A percentile compares a stretch with the other conserved stretches of the same genome.
phyloP scores from a whole-genome alignment of 257 asterid species.

The Mitragyna speciosa region DNA sequence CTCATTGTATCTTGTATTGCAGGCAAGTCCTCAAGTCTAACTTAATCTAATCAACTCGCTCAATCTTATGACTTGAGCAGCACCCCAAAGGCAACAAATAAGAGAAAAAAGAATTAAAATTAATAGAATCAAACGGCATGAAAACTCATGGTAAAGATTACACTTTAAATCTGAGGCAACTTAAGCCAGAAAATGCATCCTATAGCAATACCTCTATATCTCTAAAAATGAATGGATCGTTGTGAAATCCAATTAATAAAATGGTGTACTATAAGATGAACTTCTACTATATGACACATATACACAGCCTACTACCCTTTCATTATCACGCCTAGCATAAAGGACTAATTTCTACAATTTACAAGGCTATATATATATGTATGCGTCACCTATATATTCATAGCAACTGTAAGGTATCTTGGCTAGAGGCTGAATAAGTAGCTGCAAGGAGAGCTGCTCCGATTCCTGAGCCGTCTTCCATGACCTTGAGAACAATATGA shows the following conservation, averaged over 20 bases:
- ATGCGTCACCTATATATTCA: slow-evolving; percentile 31
- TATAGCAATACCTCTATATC: neutral
- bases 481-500: slow-evolving; percentile 52
- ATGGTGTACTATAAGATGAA: neutral
- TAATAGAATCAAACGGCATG: neutral
- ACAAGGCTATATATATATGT: slow-evolving; percentile 38
- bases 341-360: slow-evolving; percentile 26
- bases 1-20: too few species aligned
- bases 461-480: slow-evolving; percentile 76
- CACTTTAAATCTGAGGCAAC: neutral
- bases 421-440: slow-evolving; percentile 48
- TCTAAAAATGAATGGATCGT: neutral
- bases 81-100: neutral
- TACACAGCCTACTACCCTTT: neutral
- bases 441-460: slow-evolving; percentile 95
- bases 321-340: neutral
- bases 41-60: neutral
- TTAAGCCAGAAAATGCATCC: neutral
- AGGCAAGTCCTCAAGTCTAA: too few species aligned
- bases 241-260: slow-evolving; percentile 9
- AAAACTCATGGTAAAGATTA: neutral
- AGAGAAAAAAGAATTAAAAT: too few species aligned
- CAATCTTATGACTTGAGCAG: neutral
- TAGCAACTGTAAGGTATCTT: slow-evolving; percentile 39
- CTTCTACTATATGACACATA: neutral